phyloP scores from a whole-genome alignment of 257 asterid genomes.

The Fraxinus cuspidata region DNA sequence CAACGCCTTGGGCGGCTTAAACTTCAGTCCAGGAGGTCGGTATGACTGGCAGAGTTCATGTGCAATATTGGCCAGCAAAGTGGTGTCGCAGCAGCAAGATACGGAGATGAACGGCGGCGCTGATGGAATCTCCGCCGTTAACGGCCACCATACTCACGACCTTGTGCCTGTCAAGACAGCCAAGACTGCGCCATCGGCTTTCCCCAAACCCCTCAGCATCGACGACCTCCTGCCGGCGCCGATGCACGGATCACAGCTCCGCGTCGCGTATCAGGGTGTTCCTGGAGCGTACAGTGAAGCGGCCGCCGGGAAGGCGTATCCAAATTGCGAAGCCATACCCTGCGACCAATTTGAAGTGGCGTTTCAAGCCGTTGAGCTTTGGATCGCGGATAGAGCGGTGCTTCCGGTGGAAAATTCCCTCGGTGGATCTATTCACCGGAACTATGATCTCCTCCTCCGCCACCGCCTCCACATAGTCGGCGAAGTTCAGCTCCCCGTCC shows the following conservation, averaged over 20 bases:
- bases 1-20: constrained; percentile 7
- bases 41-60: constrained; percentile 88
- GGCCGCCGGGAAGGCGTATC: constrained; percentile 59
- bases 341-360: constrained; percentile 60
- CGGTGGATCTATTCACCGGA: constrained; percentile 56
- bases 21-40: constrained; percentile 35
- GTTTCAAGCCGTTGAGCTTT: constrained; percentile 56
- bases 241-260: constrained; percentile 51
- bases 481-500: constrained; percentile 54
- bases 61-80: constrained; percentile 72
- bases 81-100: constrained; percentile 63
- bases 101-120: constrained; percentile 39
- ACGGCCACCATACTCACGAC: constrained; percentile 53
- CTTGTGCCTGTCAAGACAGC: constrained; percentile 37
- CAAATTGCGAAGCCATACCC: constrained; percentile 55
- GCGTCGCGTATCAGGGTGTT: constrained; percentile 58
- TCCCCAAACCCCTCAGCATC: constrained; percentile 43
- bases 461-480: constrained; percentile 65
- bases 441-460: constrained; percentile 60
- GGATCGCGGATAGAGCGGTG: constrained; percentile 60
- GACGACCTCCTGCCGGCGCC: constrained; percentile 52
- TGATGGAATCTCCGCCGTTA: constrained; percentile 45
- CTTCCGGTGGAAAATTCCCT: constrained; percentile 57
- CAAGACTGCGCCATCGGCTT: neutral
- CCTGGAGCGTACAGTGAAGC: constrained; percentile 63